Base-by-base conservation (phyloP, 768 basidiomycete species). In the Pleurotus giganteus region DNA sequence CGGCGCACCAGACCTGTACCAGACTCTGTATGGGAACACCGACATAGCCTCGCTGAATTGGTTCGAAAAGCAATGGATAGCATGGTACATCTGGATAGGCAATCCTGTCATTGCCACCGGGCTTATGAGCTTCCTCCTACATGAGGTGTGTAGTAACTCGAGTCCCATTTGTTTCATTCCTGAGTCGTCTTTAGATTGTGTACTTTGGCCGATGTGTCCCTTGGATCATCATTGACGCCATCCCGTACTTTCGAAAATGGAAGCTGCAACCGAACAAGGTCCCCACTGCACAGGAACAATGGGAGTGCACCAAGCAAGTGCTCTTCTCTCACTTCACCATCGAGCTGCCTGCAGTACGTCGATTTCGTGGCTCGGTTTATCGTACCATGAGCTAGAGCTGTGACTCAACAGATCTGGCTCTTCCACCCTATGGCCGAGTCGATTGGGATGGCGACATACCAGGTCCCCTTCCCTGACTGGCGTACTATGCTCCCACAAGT, bases 181-280 rank as follows among this genome's bases (percentile, higher is more conserved):
- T 12, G 19, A 44, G 26, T 13, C 52, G 17, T 27, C 23, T 34
- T 44, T 58, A 97, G 95, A 71, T 94, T 65, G 92, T 98, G 6
- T 99, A 99, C 75, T 99, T 99, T 65, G 97, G 96, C 34, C 89
- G 97, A 23, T 87, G 88, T 59, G 69, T 98, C 15, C 97, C 95
- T 0, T 97, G 94, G 92, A 88, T 98, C 61, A 89, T 97, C 71
- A 87, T 98, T 67, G 97, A 99, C 71, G 75, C 85, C 2, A 91
- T 94, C 28, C 94, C 94, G 1, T 98, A 93, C 75, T 99, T 98
- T 74, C 81, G 83, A 39, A 79, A 82, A 71, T 98, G 91, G 91
- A 98, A 98, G 71, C 77, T 98, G 3, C 96, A 98, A 68, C 86
- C 91, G 4, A 80, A 67, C 61, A 98, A 98, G 69, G 62, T 91